phyloP scores from a whole-genome alignment of 2,329 filamentous ascomycete genomes.

The Xylariales sp. region DNA sequence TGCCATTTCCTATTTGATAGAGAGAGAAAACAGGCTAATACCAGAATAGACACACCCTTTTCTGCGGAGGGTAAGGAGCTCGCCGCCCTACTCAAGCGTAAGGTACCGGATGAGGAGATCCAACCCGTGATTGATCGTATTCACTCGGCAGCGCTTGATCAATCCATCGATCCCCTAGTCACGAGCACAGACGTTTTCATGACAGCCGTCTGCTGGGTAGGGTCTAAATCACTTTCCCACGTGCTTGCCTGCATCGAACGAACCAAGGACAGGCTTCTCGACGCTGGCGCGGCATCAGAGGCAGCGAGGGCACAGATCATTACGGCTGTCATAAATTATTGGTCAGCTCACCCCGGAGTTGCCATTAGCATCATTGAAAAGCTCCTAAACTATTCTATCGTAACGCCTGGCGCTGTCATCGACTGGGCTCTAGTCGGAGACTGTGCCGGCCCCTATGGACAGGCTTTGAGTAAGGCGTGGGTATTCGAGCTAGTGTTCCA shows the following conservation, averaged over 20 bases:
- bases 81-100: slow-evolving; percentile 81
- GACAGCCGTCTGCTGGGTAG: slow-evolving; percentile 91
- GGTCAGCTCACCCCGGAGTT: slow-evolving; percentile 90
- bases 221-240: slow-evolving; percentile 95
- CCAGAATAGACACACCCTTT: slow-evolving; percentile 76
- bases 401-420: slow-evolving; percentile 85
- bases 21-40: slow-evolving; percentile 34
- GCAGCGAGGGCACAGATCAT: slow-evolving; percentile 88
- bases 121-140: slow-evolving; percentile 83
- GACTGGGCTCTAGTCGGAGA: slow-evolving; percentile 84
- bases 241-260: slow-evolving; percentile 96
- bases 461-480: slow-evolving; percentile 77
- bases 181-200: slow-evolving; percentile 94
- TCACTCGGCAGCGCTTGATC: slow-evolving; percentile 78
- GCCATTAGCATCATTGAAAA: slow-evolving; percentile 96
- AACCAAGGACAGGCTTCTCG: slow-evolving; percentile 87
- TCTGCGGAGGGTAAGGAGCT: slow-evolving; percentile 86
- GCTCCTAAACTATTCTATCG: slow-evolving; percentile 94
- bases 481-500: slow-evolving; percentile 91
- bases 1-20: slow-evolving; percentile 5
- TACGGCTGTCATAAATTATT: slow-evolving; percentile 89
- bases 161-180: slow-evolving; percentile 80
- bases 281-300: slow-evolving; percentile 79
- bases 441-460: slow-evolving; percentile 65
- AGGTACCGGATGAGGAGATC: slow-evolving; percentile 88